Evolutionary conservation across 768 basidiomycete genomes (phyloP).

Genomic region (Pleurotus platypus): DNA sequence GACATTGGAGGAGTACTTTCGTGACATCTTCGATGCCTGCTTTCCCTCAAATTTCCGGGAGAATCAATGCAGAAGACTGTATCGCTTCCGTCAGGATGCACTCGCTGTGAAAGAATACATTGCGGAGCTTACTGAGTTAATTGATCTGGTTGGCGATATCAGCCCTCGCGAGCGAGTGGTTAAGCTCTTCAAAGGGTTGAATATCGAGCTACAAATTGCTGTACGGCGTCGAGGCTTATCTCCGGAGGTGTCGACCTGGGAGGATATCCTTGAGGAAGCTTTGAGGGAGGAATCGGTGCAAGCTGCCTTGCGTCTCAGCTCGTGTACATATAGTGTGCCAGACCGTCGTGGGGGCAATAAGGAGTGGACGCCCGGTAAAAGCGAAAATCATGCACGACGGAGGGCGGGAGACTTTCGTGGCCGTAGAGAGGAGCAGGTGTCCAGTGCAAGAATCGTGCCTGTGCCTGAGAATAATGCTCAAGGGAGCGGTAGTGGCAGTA

Average conservation of each 20-base stretch:
- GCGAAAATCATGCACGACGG: too few species aligned
- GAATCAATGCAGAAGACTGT: slow-evolving; percentile 13
- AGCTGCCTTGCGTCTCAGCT: too few species aligned
- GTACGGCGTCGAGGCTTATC: slow-evolving; percentile 23
- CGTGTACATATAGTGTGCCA: too few species aligned
- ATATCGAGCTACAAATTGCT: slow-evolving; percentile 20
- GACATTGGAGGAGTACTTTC: slow-evolving; percentile 21
- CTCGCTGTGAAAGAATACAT: slow-evolving; percentile 23
- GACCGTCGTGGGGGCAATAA: too few species aligned
- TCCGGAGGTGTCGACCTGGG: slow-evolving; percentile 21
- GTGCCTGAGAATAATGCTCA: too few species aligned
- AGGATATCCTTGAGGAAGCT: slow-evolving; percentile 20
- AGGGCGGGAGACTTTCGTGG: too few species aligned
- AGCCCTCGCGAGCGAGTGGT: slow-evolving; percentile 22
- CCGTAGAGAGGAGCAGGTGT: too few species aligned
- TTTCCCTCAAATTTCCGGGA: slow-evolving; percentile 25
- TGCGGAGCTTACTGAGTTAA: slow-evolving; percentile 25
- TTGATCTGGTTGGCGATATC: slow-evolving; percentile 22
- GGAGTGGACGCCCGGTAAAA: too few species aligned
- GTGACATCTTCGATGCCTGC: slow-evolving; percentile 26
- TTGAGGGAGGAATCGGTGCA: not conserved
- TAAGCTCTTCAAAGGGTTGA: slow-evolving; percentile 30
- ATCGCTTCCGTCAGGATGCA: slow-evolving; percentile 16
- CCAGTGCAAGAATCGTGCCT: too few species aligned
- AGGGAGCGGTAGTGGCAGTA: too few species aligned